These are phyloP conservation scores for Neurospora sp. DNA, from an alignment of 495 filamentous ascomycete species.

Conservation along the genomic window DNA sequence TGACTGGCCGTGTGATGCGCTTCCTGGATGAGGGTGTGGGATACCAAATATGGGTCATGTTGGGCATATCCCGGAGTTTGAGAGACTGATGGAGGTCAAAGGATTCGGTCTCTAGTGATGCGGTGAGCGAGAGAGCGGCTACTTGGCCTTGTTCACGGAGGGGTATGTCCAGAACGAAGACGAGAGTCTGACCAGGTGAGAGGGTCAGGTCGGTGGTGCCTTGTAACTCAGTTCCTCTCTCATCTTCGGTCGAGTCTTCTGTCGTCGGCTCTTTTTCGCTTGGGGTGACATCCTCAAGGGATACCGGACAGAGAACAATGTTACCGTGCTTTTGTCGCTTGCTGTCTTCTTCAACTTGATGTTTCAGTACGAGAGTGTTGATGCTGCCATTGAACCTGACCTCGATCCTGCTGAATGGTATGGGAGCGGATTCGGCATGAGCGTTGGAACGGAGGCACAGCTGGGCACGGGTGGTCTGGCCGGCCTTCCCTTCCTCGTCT, in stretches of 20 bases:
- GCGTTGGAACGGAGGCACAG: conserved; percentile 63
- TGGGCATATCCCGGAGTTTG: conserved; percentile 35
- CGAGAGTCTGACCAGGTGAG: conserved; percentile 53
- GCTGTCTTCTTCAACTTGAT: conserved; percentile 12
- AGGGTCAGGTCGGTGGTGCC: conserved; percentile 60
- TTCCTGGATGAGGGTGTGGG: conserved; percentile 34
- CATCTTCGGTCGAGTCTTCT: conserved; percentile 20
- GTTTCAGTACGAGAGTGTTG: conserved; percentile 42
- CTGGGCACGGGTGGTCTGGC: conserved; percentile 65
- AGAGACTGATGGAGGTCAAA: conserved; percentile 62
- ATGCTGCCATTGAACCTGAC: conserved; percentile 61
- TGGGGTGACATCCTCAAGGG: conserved; percentile 3
- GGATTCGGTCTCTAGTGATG: conserved; percentile 49
- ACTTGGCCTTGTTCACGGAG: conserved; percentile 75
- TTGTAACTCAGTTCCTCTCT: conserved; percentile 20
- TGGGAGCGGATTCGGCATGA: conserved; percentile 47
- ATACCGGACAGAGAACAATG: conserved; percentile 5
- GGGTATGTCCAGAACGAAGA: conserved; percentile 60
- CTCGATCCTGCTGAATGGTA: conserved; percentile 54
- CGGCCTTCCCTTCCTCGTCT: conserved; percentile 68
- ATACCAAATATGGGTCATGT: conserved; percentile 44
- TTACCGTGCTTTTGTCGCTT: conserved; percentile 5
- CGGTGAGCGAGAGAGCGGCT: conserved; percentile 50
- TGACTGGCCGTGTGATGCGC: conserved; percentile 32
- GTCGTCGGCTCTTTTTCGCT: conserved; percentile 15